Evolutionary conservation across 768 basidiomycete genomes (phyloP).

Genomic region (Dentipellis sp.): DNA sequence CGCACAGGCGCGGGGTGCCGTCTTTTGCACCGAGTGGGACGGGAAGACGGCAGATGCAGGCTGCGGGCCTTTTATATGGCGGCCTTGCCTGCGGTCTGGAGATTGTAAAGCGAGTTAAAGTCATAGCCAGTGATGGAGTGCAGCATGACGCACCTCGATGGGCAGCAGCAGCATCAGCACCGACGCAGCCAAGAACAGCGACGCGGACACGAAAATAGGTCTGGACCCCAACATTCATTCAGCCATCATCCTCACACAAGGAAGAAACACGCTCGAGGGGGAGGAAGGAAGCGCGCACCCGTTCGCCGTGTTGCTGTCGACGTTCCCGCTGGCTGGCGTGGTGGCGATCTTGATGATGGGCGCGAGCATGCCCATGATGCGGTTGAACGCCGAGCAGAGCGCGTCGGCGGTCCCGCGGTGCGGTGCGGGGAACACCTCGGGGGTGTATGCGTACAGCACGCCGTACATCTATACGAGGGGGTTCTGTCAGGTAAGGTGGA

Average conservation of each 20-base stretch:
- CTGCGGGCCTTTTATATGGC: not conserved
- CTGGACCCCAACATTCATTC: too few relatives aligned
- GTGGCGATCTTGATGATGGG: constrained; percentile 42
- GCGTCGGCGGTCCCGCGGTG: constrained; percentile 50
- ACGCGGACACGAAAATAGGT: constrained; percentile 39
- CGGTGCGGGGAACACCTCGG: constrained; percentile 49
- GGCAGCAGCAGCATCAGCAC: constrained; percentile 33
- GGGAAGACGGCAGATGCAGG: not conserved
- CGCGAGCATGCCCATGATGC: constrained; percentile 36
- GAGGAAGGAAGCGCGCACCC: not conserved
- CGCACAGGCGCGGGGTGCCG: too few relatives aligned
- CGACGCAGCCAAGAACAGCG: constrained; percentile 34
- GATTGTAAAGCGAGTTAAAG: not conserved
- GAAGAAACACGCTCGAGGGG: too few relatives aligned
- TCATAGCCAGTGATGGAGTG: not conserved
- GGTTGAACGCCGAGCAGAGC: constrained; percentile 37
- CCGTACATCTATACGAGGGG: constrained; percentile 29
- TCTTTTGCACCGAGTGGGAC: not conserved
- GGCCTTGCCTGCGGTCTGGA: not conserved
- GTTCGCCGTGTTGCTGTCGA: not conserved
- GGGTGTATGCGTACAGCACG: constrained; percentile 47
- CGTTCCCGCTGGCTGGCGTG: not conserved
- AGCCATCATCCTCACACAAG: not conserved
- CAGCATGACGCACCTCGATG: constrained; percentile 27
- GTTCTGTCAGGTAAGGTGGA: not conserved